These are phyloP conservation scores for Periglandula ipomoeae DNA, from an alignment of 2,329 filamentous ascomycete species.

Conservation along the genomic window DNA sequence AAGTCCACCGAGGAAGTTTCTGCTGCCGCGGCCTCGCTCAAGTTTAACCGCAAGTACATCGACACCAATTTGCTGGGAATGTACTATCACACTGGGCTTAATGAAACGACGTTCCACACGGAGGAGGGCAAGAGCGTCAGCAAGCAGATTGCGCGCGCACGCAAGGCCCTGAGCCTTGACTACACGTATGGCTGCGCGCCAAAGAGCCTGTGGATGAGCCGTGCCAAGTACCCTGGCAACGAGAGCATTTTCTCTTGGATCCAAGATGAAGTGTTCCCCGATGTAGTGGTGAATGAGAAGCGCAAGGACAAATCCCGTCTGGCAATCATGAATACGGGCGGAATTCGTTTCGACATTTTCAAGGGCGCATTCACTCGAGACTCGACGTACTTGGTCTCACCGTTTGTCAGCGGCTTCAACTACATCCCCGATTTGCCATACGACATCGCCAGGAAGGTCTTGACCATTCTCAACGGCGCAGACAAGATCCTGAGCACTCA, in stretches of 20 bases:
- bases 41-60: conserved; percentile 75
- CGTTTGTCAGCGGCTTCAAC: conserved; percentile 72
- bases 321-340: conserved; percentile 79
- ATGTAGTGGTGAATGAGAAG: conserved; percentile 47
- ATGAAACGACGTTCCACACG: conserved; percentile 66
- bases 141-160: conserved; percentile 57
- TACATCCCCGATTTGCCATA: conserved; percentile 78
- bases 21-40: conserved; percentile 30
- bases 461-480: conserved; percentile 47
- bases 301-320: conserved; percentile 56
- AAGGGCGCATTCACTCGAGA: conserved; percentile 85
- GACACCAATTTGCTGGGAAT: conserved; percentile 88
- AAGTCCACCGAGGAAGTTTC: conserved; percentile 17
- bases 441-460: conserved; percentile 58
- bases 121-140: conserved; percentile 64
- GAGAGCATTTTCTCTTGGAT: conserved; percentile 79
- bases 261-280: conserved; percentile 63
- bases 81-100: conserved; percentile 68
- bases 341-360: conserved; percentile 92
- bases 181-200: conserved; percentile 76
- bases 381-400: conserved; percentile 75
- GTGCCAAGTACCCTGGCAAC: conserved; percentile 62
- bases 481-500: conserved; percentile 36
- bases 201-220: conserved; percentile 69
- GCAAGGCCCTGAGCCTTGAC: conserved; percentile 64